Conservation (phyloP, 176 grass and related monocot genomes). For the Aegilops umbellulata region DNA sequence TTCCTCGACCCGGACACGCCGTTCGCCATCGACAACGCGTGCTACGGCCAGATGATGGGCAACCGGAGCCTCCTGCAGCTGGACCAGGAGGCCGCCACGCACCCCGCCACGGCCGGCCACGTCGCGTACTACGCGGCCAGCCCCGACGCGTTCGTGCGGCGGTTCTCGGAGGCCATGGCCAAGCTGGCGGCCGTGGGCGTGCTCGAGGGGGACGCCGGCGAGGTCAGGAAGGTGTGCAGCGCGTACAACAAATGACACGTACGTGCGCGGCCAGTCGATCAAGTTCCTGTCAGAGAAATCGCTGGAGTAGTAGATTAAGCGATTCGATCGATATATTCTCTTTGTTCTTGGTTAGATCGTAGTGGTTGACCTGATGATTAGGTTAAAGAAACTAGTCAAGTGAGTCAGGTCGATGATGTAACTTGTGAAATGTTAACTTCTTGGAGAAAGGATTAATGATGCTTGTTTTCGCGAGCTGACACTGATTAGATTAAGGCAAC, state of each 20-base stretch:
- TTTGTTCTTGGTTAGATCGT: not conserved
- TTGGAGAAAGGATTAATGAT: not conserved
- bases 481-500: no score
- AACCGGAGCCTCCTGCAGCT: constrained; percentile 39
- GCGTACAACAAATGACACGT: constrained; percentile 35
- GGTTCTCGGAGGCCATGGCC: constrained; percentile 45
- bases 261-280: no score
- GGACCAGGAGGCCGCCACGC: constrained; percentile 50
- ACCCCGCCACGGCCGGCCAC: constrained; percentile 18
- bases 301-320: not conserved
- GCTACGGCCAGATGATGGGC: constrained; percentile 41
- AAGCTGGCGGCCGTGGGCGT: constrained; percentile 47
- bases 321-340: not conserved
- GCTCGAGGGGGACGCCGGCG: constrained; percentile 35
- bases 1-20: constrained; percentile 46
- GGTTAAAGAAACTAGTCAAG: not conserved
- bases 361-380: constrained; percentile 2
- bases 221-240: constrained; percentile 58
- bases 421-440: not conserved
- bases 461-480: not conserved
- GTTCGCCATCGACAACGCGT: constrained; percentile 51
- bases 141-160: constrained; percentile 21
- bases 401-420: not conserved
- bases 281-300: no score
- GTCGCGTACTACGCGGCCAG: constrained; percentile 27